Conservation (phyloP, 768 basidiomycete species). For the Tricholoma saponaceum region DNA sequence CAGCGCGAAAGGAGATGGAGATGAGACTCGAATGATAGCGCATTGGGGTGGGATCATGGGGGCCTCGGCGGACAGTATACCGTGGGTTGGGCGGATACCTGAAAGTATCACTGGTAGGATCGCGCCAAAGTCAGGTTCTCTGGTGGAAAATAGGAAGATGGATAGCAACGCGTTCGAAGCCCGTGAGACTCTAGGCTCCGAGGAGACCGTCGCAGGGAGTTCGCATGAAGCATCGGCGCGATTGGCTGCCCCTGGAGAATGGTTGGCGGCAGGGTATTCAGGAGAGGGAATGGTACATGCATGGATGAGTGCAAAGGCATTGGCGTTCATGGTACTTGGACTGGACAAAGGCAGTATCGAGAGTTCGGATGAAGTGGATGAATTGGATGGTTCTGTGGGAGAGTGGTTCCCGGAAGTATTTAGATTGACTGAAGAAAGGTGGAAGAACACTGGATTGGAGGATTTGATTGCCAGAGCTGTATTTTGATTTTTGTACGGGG, state of each 20-base stretch:
- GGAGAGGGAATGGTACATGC: constrained; percentile 76
- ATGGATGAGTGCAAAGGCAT: constrained; percentile 56
- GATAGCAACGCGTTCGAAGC: background rate
- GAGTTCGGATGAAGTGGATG: constrained; percentile 8
- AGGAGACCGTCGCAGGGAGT: background rate
- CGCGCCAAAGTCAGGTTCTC: constrained; percentile 8
- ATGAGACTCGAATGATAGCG: constrained; percentile 50
- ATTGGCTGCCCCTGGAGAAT: constrained; percentile 50
- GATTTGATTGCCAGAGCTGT: constrained; percentile 19
- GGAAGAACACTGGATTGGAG: constrained; percentile 41
- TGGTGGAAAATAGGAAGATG: background rate
- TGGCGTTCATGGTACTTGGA: constrained; percentile 57
- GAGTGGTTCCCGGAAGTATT: constrained; percentile 51
- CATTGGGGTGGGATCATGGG: constrained; percentile 66
- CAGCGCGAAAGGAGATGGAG: constrained; percentile 16
- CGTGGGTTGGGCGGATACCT: constrained; percentile 71
- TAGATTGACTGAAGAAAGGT: constrained; percentile 43
- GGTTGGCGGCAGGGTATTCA: constrained; percentile 67
- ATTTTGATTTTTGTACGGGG: background rate
- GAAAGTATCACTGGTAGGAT: constrained; percentile 39
- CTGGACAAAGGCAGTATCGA: constrained; percentile 17
- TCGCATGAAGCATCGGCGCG: background rate
- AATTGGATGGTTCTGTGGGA: constrained; percentile 2
- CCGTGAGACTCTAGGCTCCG: background rate
- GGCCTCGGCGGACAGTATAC: constrained; percentile 53